A percentile compares a stretch with the other conserved stretches of the same genome.
Conservation (phyloP, 148 eudicot genomes). For the Amaranthus cruentus region DNA sequence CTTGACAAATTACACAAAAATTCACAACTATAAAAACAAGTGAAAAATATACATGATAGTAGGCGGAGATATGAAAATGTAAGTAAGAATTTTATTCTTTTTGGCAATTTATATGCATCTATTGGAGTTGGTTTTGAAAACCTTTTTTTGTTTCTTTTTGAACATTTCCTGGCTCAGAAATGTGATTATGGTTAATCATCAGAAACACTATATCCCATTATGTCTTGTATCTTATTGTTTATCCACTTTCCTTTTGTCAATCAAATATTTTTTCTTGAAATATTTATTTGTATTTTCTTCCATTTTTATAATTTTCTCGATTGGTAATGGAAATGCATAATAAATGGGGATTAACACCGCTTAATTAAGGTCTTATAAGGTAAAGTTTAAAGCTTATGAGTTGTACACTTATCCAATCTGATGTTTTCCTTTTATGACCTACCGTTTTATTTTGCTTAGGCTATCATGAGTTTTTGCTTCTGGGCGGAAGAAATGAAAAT, state of each 20-base stretch:
- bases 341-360: background rate
- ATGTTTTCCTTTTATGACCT: background rate
- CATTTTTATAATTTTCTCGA: background rate
- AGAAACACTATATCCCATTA: background rate
- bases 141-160: background rate
- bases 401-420: background rate
- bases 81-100: background rate
- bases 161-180: background rate
- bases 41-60: background rate
- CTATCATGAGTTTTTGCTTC: background rate
- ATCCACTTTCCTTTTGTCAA: background rate
- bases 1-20: conserved; percentile 56
- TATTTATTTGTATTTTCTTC: background rate
- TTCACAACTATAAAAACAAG: conserved; percentile 10
- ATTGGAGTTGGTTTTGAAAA: background rate
- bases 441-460: background rate
- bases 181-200: background rate
- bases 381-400: background rate
- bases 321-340: background rate
- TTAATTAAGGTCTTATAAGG: background rate
- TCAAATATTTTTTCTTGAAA: background rate
- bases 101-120: background rate
- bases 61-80: background rate
- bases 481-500: background rate
- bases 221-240: background rate